Base-by-base conservation (phyloP, 768 basidiomycete species). In the Pisolithus marmoratus region DNA sequence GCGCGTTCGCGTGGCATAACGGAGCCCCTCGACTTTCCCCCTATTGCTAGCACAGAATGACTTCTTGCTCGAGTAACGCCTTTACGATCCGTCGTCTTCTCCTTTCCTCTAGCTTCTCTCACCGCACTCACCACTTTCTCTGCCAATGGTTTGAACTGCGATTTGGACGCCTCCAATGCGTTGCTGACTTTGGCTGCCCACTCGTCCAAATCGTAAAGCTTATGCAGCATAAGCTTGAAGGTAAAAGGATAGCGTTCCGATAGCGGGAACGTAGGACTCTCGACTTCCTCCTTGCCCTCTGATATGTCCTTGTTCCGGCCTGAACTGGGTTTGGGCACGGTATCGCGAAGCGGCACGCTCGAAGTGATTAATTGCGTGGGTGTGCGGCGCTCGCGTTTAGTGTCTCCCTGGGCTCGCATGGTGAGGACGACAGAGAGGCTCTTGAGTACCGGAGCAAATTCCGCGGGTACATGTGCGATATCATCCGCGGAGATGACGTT, bases 201-300 rank as follows among this genome's bases (percentile, higher is more conserved):
- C 49, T 83, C 82, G 20, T 80, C 78, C 49, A 78, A 45, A 22
- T 76, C 72, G 64, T 85, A 85, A 11, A 85, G 70, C 62, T 82
- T 79, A 69, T 85, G 81, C 51, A 84, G 63, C 81, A 83, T 85
- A 59, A 81, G 71, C 58, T 77, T 80, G 72, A 85, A 85, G 31
- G 79, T 84, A 67, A 85, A 85, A 17, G 73, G 72, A 58, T 78
- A 81, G 47, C 69, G 66, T 55, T 58, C 54, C 0, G 34, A 57
- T 5, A 76, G 61, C 5, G 77, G 77, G 52, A 82, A 82, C 36
- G 69, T 68, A 2, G 67, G 69, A 1, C 59, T 71, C 43, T 68
- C 65, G 12, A 50, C 63, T 43, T 60, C 60, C 19, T 63, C 60
- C 14, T 58, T 53, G n/a, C 59, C 54, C 8, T 52, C 46, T 53